Evolutionary conservation across 1,139 yeast species (phyloP), one percentile per base, ranked within the genome.

Genomic region (Blastobotrys elegans): DNA sequence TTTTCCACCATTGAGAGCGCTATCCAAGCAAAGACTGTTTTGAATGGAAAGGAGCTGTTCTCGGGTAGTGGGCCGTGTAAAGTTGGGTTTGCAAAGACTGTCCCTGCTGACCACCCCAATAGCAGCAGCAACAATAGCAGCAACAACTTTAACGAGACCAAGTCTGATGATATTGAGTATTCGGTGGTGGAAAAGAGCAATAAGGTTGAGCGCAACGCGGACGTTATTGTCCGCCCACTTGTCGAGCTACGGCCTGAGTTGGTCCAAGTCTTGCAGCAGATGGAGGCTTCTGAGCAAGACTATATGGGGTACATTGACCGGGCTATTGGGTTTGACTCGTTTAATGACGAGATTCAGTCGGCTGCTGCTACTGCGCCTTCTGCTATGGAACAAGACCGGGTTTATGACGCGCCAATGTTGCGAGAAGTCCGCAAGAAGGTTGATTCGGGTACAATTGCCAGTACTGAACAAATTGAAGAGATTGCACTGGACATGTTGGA

Each of bases 381-480:
- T 17, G 65, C 69, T 2, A 71, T 67, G 43, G 53, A 56, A n/a
- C 56, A 62, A 13, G 69, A 67, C 35, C 62, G 95, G 54, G 83
- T 80, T 50, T 90, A 86, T 65, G 97, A 89, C 65, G 88, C 96
- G 0, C 95, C 97, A 11, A 84, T 82, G 53, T 72, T 92, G 50
- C 74, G 80, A 30, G 82, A 77, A 43, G 69, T 77, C 35, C 68
- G 82, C 35, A 76, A 78, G 55, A 68, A 69, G 42, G 64, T 77
- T 38, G 82, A 77, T 56, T 61, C 66, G 37, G 73, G 73, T 30
- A 58, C 59, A 18, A 61, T 72, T 48, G 36, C 16, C 17, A 51
- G 72, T 1, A 69, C 67, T 40, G 63, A 73, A 17, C 95, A 88
- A 55, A 74, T 89, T 47, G 97, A 90, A 62, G 92, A 82, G 54